These are phyloP conservation scores for Colletotrichum sojae DNA, from an alignment of 2,329 filamentous ascomycete species.

Conservation along the genomic window DNA sequence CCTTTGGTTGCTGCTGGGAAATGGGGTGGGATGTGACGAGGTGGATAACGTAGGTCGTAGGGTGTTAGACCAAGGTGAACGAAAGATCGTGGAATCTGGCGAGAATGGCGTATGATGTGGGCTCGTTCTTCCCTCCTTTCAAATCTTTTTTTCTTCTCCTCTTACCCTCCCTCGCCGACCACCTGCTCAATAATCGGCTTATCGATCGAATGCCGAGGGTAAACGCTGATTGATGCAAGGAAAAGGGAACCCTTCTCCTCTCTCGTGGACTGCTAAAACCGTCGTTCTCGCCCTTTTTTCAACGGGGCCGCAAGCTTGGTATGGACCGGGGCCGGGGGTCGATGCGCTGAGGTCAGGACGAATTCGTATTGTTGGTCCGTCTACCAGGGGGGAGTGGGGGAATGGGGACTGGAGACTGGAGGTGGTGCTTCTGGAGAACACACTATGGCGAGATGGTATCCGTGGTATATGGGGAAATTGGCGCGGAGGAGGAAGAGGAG, in stretches of 20 bases:
- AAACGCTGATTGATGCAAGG: conserved; percentile 6
- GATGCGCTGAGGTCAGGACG: conserved; percentile 37
- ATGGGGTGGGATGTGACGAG: conserved; percentile 24
- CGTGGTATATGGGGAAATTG: conserved; percentile 30
- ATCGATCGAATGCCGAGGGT: conserved; percentile 34
- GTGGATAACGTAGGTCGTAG: conserved; percentile 19
- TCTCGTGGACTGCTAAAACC: conserved; percentile 8
- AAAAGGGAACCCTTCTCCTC: conserved; percentile 27
- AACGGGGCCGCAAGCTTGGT: conserved; percentile 35
- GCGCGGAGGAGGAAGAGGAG: conserved; percentile 17
- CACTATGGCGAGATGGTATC: conserved; percentile 11
- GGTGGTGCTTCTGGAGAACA: conserved; percentile 23
- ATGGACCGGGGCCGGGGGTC: conserved; percentile 24
- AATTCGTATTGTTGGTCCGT: conserved; percentile 38
- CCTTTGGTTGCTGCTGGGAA: conserved; percentile 17
- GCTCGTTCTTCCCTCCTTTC: not conserved
- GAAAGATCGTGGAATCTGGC: conserved; percentile 26
- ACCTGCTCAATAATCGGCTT: conserved; percentile 12
- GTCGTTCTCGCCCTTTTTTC: conserved; percentile 35
- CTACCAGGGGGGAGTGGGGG: conserved; percentile 19
- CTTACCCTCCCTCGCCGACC: not conserved
- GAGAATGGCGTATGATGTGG: conserved; percentile 16
- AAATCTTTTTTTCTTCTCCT: not conserved
- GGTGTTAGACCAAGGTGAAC: not conserved
- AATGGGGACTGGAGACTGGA: conserved; percentile 24